A percentile compares a stretch with the other conserved stretches of the same genome.
These are phyloP conservation scores for Corylus avellana DNA, from an alignment of 306 rosid species.

Conservation along the genomic window DNA sequence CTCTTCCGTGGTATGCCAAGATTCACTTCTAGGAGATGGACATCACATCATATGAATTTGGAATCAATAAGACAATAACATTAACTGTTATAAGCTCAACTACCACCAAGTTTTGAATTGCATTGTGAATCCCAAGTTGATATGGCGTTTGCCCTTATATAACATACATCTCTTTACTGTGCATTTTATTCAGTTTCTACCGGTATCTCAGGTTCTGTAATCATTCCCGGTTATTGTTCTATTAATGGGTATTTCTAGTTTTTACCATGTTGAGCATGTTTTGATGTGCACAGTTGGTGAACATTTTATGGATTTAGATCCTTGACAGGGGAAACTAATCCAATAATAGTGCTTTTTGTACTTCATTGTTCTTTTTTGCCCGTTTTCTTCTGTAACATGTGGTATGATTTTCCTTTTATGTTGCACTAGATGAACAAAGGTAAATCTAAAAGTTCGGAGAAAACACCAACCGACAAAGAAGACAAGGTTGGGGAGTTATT, in stretches of 20 bases:
- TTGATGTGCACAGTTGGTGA: too few relatives aligned
- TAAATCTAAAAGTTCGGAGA: slow-evolving; percentile 41
- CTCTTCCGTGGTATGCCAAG: not conserved
- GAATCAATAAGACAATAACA: not conserved
- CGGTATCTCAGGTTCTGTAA: too few relatives aligned
- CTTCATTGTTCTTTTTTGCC: too few relatives aligned
- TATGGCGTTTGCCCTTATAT: not conserved
- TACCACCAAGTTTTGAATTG: not conserved
- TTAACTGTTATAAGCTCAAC: not conserved
- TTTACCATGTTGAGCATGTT: too few relatives aligned
- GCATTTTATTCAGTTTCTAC: too few relatives aligned
- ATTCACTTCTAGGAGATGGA: not conserved
- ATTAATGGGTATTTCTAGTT: too few relatives aligned
- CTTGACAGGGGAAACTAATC: too few relatives aligned
- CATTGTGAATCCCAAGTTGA: too few relatives aligned
- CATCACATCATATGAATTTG: not conserved
- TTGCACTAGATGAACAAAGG: slow-evolving; percentile 72
- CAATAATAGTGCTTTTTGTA: too few relatives aligned
- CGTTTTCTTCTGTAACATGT: too few relatives aligned
- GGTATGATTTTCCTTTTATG: not conserved
- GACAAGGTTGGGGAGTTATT: slow-evolving; percentile 32
- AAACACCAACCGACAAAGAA: slow-evolving; percentile 37
- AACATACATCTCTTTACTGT: not conserved
- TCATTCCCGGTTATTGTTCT: too few relatives aligned
- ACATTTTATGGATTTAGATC: too few relatives aligned